phyloP scores from a whole-genome alignment of 768 basidiomycete genomes.

The Botryobasidium botryosum region DNA sequence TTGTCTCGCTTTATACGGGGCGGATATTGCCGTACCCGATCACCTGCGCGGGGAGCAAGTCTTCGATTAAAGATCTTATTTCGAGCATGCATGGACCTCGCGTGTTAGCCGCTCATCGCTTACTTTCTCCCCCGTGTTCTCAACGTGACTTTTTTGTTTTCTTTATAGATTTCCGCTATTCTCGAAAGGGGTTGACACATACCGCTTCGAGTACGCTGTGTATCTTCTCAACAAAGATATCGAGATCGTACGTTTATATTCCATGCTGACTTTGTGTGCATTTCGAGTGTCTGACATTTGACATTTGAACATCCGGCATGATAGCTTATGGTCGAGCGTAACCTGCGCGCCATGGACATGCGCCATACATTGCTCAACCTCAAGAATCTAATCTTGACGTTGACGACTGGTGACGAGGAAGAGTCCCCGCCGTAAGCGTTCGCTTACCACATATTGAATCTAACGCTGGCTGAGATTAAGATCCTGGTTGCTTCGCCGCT shows the following conservation, averaged over 20 bases:
- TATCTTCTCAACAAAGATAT: slow-evolving; percentile 95
- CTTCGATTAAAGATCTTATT: slow-evolving; percentile 80
- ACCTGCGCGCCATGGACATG: slow-evolving; percentile 78
- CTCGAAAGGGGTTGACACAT: slow-evolving; percentile 86
- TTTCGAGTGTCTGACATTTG: no score
- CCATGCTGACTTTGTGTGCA: not conserved
- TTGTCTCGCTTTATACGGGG: slow-evolving; percentile 64
- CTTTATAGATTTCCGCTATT: slow-evolving; percentile 80
- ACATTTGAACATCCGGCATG: not conserved
- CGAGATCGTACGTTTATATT: slow-evolving; percentile 51
- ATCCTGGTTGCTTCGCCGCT: not conserved
- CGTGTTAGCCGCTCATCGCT: slow-evolving; percentile 40
- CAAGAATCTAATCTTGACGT: slow-evolving; percentile 77
- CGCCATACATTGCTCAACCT: slow-evolving; percentile 94
- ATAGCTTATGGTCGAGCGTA: slow-evolving; percentile 83
- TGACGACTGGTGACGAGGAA: slow-evolving; percentile 50
- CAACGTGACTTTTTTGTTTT: not conserved
- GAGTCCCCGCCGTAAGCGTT: not conserved
- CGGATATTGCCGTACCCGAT: slow-evolving; percentile 74
- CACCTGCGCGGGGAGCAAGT: slow-evolving; percentile 78
- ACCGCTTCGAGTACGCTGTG: slow-evolving; percentile 94
- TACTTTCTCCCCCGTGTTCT: not conserved
- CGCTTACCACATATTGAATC: no score
- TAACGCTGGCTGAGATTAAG: not conserved
- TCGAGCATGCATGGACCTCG: slow-evolving; percentile 91